Percentiles rank a stretch among this genome's conserved stretches.
These are phyloP conservation scores for Bryum argenteum DNA, from an alignment of 225 moss, liverwort and hornwort species.

Conservation along the genomic window DNA sequence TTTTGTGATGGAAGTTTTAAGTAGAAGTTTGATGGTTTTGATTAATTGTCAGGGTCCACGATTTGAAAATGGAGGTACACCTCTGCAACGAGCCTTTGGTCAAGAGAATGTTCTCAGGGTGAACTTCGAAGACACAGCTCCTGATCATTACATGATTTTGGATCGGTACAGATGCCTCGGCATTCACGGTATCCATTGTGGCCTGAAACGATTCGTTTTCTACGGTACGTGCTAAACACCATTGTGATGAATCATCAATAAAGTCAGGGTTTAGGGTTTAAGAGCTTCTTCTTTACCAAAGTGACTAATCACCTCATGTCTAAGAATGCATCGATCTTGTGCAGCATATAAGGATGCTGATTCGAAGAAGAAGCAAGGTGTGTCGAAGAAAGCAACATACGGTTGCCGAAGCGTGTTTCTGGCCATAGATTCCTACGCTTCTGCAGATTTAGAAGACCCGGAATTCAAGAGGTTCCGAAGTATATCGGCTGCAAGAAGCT, in stretches of 20 bases:
- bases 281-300: too few species aligned
- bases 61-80: slow-evolving; percentile 40
- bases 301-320: too few species aligned
- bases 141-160: slow-evolving; percentile 4
- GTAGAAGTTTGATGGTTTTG: neutral
- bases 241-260: too few species aligned
- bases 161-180: slow-evolving; percentile 36
- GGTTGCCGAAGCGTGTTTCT: slow-evolving; percentile 38
- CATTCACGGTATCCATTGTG: slow-evolving; percentile 39
- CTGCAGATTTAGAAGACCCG: slow-evolving; percentile 12
- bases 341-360: slow-evolving; percentile 49
- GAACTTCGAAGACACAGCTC: slow-evolving; percentile 36
- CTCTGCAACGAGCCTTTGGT: slow-evolving; percentile 42
- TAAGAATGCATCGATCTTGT: neutral
- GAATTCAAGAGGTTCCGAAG: slow-evolving; percentile 6
- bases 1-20: neutral
- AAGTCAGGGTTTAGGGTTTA: too few species aligned
- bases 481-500: slow-evolving; percentile 33
- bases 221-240: slow-evolving; percentile 26
- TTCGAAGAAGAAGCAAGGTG: slow-evolving; percentile 47
- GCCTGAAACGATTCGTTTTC: slow-evolving; percentile 41
- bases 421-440: slow-evolving; percentile 32
- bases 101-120: slow-evolving; percentile 41
- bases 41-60: slow-evolving; percentile 37
- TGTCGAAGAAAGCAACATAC: slow-evolving; percentile 29